These are phyloP conservation scores for Stephanocyclus meneghinianus DNA, from an alignment of 352 stramenopile genomes.

Conservation along the genomic window DNA sequence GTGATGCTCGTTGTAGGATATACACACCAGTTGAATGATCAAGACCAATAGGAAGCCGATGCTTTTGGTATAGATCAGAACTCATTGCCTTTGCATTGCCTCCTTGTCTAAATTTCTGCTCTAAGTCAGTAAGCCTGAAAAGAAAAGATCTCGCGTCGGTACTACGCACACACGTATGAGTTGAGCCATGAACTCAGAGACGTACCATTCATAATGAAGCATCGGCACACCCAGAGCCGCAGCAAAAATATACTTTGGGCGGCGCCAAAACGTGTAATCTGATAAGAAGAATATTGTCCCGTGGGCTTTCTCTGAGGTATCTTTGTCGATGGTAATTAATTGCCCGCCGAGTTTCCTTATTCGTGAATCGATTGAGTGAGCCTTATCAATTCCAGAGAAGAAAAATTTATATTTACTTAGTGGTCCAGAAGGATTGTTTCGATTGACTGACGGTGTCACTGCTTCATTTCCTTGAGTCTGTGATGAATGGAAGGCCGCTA, in stretches of 20 bases:
- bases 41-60: conserved; percentile 49
- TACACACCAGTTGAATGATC: conserved; percentile 42
- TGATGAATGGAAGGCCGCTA: conserved; percentile 51
- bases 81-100: conserved; percentile 42
- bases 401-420: conserved; percentile 54
- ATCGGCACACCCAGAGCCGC: conserved; percentile 46
- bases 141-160: neutral
- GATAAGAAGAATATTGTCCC: conserved; percentile 18
- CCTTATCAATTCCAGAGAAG: conserved; percentile 31
- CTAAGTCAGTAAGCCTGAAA: conserved; percentile 35
- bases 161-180: neutral
- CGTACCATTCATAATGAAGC: conserved; percentile 48
- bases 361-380: conserved; percentile 8
- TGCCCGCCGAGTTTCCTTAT: conserved; percentile 9
- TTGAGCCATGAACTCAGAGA: neutral
- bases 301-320: neutral
- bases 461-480: conserved; percentile 42
- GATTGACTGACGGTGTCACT: conserved; percentile 22
- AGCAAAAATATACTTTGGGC: conserved; percentile 54
- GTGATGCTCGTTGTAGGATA: conserved; percentile 46
- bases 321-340: neutral
- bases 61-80: conserved; percentile 50
- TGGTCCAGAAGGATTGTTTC: conserved; percentile 24
- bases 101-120: conserved; percentile 34
- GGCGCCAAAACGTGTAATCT: conserved; percentile 36